Conservation (phyloP, 306 rosid genomes). For the Cucurbita maxima region DNA sequence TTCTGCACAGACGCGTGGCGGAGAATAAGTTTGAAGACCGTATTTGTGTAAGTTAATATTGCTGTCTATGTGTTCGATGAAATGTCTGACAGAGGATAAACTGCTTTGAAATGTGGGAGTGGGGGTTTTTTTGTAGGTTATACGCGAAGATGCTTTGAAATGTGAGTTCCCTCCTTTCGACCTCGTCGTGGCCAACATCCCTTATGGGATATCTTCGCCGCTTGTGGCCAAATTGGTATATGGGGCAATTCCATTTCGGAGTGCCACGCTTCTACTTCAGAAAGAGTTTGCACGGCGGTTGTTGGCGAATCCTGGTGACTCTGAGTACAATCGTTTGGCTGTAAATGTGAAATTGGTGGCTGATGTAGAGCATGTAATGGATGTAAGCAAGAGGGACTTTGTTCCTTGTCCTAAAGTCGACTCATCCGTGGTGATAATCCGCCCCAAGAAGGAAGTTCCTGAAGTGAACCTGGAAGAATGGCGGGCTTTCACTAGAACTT, state of each 20-base stretch:
- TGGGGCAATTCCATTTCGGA: slow-evolving; percentile 32
- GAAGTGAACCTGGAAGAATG: slow-evolving; percentile 53
- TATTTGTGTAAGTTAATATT: slow-evolving; percentile 27
- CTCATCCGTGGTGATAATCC: slow-evolving; percentile 65
- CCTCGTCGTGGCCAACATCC: slow-evolving; percentile 78
- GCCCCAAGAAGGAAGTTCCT: slow-evolving; percentile 44
- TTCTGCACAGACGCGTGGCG: slow-evolving; percentile 44
- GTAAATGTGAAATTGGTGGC: slow-evolving; percentile 68
- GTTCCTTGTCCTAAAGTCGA: slow-evolving; percentile 76
- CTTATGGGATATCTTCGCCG: slow-evolving; percentile 74
- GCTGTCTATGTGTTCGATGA: slow-evolving; percentile 21
- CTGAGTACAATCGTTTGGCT: slow-evolving; percentile 67
- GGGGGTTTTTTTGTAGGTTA: slow-evolving; percentile 35
- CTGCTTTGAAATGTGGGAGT: background rate
- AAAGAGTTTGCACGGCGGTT: slow-evolving; percentile 80
- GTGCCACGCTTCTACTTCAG: slow-evolving; percentile 83
- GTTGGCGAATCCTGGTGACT: slow-evolving; percentile 55
- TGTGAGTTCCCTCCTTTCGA: slow-evolving; percentile 54
- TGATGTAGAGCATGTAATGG: slow-evolving; percentile 57
- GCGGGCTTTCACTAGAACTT: slow-evolving; percentile 54
- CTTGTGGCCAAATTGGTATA: slow-evolving; percentile 50
- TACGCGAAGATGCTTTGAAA: slow-evolving; percentile 57
- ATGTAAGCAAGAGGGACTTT: slow-evolving; percentile 82
- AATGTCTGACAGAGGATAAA: slow-evolving; percentile 19
- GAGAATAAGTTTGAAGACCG: slow-evolving; percentile 14